These are phyloP conservation scores for Notholithocarpus densiflorus DNA, from an alignment of 306 rosid genomes.

Conservation along the genomic window DNA sequence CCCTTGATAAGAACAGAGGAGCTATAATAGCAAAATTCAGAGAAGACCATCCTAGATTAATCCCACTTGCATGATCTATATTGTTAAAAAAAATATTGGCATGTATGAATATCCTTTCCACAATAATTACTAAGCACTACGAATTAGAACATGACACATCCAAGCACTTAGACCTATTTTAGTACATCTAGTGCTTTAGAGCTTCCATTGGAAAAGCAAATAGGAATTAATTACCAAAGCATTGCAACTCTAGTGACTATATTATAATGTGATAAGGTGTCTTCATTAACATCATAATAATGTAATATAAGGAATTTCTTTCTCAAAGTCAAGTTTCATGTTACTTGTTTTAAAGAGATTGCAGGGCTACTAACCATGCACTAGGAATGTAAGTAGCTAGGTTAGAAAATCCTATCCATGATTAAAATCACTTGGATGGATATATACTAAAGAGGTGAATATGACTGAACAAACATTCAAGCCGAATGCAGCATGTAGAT, in stretches of 20 bases:
- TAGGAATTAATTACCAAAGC: slow-evolving; percentile 2
- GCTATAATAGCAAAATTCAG: neutral
- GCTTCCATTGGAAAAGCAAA: neutral
- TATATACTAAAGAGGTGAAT: slow-evolving; percentile 17
- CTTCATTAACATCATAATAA: no score
- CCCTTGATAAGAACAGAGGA: neutral
- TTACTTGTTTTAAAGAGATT: no score
- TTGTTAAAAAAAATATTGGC: slow-evolving; percentile 14
- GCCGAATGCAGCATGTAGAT: slow-evolving; percentile 9
- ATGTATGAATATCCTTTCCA: neutral
- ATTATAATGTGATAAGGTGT: slow-evolving; percentile 1
- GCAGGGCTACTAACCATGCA: neutral
- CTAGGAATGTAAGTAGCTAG: neutral
- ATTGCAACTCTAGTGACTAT: neutral
- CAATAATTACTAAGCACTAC: neutral
- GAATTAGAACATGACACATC: neutral
- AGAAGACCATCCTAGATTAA: slow-evolving; percentile 5
- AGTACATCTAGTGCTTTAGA: neutral
- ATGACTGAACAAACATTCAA: slow-evolving; percentile 18
- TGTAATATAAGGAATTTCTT: no score
- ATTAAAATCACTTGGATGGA: neutral
- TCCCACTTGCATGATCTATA: slow-evolving; percentile 10
- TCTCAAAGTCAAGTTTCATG: no score
- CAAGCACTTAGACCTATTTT: neutral
- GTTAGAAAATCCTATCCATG: neutral